A percentile compares a stretch with the other conserved stretches of the same genome.
These are phyloP conservation scores for Tylopilus orsonianus DNA, from an alignment of 1,284 basidiomycete species.

Conservation along the genomic window DNA sequence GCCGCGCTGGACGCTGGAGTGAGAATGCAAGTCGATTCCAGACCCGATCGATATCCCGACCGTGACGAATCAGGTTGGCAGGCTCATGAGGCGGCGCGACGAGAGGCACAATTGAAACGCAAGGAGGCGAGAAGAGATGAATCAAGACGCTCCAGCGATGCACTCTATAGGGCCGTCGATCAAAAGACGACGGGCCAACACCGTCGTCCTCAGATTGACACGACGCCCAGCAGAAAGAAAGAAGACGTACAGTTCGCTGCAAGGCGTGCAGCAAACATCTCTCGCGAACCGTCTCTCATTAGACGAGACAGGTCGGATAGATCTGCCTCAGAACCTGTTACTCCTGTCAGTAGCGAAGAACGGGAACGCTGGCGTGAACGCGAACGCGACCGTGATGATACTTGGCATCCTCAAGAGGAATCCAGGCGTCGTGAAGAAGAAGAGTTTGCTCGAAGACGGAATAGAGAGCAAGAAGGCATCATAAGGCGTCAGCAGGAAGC, in stretches of 20 bases:
- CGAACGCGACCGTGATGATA: conserved; percentile 23
- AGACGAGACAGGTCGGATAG: conserved; percentile 29
- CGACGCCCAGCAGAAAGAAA: conserved; percentile 23
- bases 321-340: conserved; percentile 28
- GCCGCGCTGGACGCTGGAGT: conserved; percentile 20
- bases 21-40: conserved; percentile 27
- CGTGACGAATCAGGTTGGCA: conserved; percentile 41
- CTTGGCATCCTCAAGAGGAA: conserved; percentile 26
- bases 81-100: conserved; percentile 39
- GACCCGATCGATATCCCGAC: conserved; percentile 29
- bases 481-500: conserved; percentile 47
- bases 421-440: conserved; percentile 35
- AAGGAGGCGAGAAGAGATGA: conserved; percentile 30
- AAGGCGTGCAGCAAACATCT: conserved; percentile 28
- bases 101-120: conserved; percentile 33
- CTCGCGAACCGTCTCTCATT: conserved; percentile 27
- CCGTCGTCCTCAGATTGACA: conserved; percentile 30
- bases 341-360: conserved; percentile 30
- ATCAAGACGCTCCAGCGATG: conserved; percentile 15
- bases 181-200: conserved; percentile 15
- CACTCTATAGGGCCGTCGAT: conserved; percentile 27
- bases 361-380: conserved; percentile 29
- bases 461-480: conserved; percentile 48
- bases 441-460: conserved; percentile 30
- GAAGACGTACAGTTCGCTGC: conserved; percentile 26